Evolutionary conservation across 768 basidiomycete genomes (phyloP), one percentile per base, ranked within the genome.

Genomic region (Coprinellus aureogranulatus): DNA sequence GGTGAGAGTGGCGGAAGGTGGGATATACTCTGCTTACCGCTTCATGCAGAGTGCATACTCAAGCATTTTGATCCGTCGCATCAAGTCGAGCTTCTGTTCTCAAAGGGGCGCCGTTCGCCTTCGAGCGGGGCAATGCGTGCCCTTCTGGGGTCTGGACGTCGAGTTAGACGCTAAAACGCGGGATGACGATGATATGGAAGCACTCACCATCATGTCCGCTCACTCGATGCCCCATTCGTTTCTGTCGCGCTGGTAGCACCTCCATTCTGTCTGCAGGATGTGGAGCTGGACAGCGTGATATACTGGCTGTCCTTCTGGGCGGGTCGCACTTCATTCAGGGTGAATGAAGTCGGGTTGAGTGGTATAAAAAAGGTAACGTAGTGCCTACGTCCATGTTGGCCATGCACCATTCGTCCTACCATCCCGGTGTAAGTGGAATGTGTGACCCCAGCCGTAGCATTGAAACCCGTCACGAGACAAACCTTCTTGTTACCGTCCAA

Each of bases 221-320:
- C 97, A 81, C 75, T 98, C 97, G 66, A 99, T 99, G 80, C 98
- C 97, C 96, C 96, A 99, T 76, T 99, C 97, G 70, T 99, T 99
- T 67, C 96, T 83, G 77, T 99, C 97, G 71, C 95, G 88, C 74
- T 98, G 97, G 68, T 97, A 99, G 59, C 92, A 82, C 61, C 97
- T 82, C 93, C 95, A 98, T 79, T 99, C 97, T 22, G 92, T 93
- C 77, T 99, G 97, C 52, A 99, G 82, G n/a, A n/a, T n/a, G n/a
- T 99, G 97, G 60, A 99, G 67, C 85, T 89, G 5, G 94, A 95
- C 53, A 98, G 86, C 46, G 89, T 97, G 72, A 90, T 92, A 73
- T 96, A 93, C 71, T 93, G 91, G 61, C 90, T 89, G 67, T 88
- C 91, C 75, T 89, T n/a, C n/a, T n/a, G n/a, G n/a, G n/a, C n/a